Conservation (phyloP, 768 basidiomycete genomes). For the Tricholoma flavovirens region DNA sequence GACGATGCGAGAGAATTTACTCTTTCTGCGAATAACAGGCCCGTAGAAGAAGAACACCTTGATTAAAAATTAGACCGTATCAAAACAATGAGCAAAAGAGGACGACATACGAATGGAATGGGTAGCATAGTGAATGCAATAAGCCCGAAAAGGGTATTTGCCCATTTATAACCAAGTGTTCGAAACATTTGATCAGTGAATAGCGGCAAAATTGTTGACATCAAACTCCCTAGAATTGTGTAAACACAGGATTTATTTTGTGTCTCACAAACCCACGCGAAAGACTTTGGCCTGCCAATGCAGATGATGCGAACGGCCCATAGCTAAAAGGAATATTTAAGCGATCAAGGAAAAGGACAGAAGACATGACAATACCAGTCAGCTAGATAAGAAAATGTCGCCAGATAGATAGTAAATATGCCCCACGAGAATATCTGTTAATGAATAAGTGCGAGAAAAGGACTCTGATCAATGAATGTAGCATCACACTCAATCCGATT, state of each 20-base stretch:
- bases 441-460: conserved; percentile 5
- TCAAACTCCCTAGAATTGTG: conserved; percentile 37
- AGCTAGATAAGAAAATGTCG: conserved; percentile 55
- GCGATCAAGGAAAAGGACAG: neutral
- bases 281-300: conserved; percentile 62
- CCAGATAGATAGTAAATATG: conserved; percentile 50
- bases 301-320: conserved; percentile 61
- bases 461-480: neutral
- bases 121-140: conserved; percentile 51
- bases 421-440: conserved; percentile 44
- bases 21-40: conserved; percentile 32
- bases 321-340: conserved; percentile 27
- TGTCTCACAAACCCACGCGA: conserved; percentile 33
- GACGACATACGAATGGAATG: conserved; percentile 48
- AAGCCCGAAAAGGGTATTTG: conserved; percentile 50
- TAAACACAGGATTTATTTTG: neutral
- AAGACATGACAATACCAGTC: conserved; percentile 39
- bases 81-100: neutral
- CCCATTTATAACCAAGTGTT: conserved; percentile 53
- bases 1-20: conserved; percentile 33
- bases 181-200: conserved; percentile 58
- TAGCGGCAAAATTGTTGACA: conserved; percentile 51
- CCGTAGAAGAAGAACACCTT: conserved; percentile 41
- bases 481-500: conserved; percentile 44
- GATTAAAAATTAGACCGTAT: neutral